Conservation (phyloP, 1,139 yeast genomes). For the Sugiyamaella castrensis region DNA sequence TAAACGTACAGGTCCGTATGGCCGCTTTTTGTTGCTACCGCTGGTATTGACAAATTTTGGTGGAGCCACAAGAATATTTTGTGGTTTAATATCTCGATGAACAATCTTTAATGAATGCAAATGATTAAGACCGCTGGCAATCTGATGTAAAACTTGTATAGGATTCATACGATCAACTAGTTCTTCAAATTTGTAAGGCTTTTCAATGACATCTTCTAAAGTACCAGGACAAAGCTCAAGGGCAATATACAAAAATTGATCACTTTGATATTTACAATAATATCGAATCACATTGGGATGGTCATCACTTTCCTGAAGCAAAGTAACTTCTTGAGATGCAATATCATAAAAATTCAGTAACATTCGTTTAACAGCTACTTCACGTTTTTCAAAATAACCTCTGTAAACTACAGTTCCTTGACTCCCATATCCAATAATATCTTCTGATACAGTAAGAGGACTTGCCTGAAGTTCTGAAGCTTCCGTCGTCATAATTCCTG, state of each 20-base stretch:
- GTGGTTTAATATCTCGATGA: constrained; percentile 95
- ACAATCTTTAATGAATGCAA: constrained; percentile 88
- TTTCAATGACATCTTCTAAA: constrained; percentile 68
- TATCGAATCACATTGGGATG: constrained; percentile 94
- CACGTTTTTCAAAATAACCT: constrained; percentile 87
- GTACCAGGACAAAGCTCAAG: constrained; percentile 88
- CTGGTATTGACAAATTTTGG: constrained; percentile 44
- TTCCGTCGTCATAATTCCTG: constrained; percentile 8
- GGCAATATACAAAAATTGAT: constrained; percentile 87
- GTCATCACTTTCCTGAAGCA: constrained; percentile 91
- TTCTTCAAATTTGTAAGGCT: constrained; percentile 36
- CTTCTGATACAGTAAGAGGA: constrained; percentile 64
- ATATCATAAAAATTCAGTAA: constrained; percentile 87
- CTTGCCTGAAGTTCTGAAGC: constrained; percentile 34
- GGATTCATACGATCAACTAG: constrained; percentile 43
- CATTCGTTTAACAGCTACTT: constrained; percentile 96
- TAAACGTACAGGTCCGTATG: constrained; percentile 51
- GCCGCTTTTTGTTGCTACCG: constrained; percentile 22
- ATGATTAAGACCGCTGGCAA: constrained; percentile 82
- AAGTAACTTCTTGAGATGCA: constrained; percentile 89
- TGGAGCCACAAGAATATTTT: constrained; percentile 83
- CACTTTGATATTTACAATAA: constrained; percentile 86
- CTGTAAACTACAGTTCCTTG: constrained; percentile 94
- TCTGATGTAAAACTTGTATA: constrained; percentile 64
- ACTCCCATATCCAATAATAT: constrained; percentile 87